These are phyloP conservation scores for Silene uniflora DNA, from an alignment of 148 eudicot species.

Conservation along the genomic window DNA sequence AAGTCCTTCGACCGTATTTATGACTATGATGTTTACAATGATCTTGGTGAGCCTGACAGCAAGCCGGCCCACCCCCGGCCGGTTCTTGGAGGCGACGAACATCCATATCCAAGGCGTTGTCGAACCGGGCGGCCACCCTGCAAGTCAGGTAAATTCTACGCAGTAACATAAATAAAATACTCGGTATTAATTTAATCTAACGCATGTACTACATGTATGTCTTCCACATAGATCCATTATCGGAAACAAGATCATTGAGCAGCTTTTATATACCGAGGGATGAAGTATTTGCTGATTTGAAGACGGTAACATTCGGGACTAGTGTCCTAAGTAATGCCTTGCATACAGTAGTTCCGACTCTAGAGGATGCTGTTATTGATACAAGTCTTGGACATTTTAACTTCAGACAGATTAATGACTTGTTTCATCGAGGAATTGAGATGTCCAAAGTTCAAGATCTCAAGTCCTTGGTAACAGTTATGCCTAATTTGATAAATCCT, in stretches of 20 bases:
- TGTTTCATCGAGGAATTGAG: not conserved
- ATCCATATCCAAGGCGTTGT: slow-evolving; percentile 3
- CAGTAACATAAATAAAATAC: too few relatives aligned
- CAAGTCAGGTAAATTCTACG: not conserved
- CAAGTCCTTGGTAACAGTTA: not conserved
- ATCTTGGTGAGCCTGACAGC: not conserved
- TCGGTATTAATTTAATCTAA: too few relatives aligned
- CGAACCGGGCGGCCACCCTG: not conserved
- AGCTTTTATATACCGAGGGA: slow-evolving; percentile 1
- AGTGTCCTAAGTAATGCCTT: not conserved
- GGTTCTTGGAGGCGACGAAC: not conserved
- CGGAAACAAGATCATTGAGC: not conserved
- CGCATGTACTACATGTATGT: not conserved
- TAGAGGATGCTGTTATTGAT: not conserved
- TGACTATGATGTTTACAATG: slow-evolving; percentile 2
- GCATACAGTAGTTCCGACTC: not conserved
- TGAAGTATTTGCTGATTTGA: not conserved
- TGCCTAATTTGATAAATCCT: not conserved
- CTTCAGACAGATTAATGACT: not conserved
- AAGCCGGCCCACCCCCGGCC: not conserved
- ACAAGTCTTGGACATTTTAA: not conserved
- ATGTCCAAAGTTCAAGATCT: not conserved
- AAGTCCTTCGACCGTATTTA: not conserved
- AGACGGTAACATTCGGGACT: not conserved
- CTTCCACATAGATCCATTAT: not conserved